These are phyloP conservation scores for Isatis lusitanica DNA, from an alignment of 441 rosid species.

Conservation along the genomic window DNA sequence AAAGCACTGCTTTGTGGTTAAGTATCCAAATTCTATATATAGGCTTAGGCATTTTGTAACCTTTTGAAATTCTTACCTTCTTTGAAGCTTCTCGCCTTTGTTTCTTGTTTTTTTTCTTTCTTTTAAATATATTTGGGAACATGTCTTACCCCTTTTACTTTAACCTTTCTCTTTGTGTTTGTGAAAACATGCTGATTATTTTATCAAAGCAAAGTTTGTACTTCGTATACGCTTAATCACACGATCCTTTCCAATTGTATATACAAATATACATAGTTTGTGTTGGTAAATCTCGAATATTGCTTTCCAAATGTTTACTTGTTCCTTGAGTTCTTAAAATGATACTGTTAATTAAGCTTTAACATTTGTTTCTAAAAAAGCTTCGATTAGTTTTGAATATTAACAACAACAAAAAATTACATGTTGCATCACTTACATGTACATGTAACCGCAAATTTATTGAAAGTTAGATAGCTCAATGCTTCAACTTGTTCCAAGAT, in stretches of 20 bases:
- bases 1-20: constrained; percentile 34
- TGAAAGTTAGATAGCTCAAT: background rate
- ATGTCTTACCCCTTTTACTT: background rate
- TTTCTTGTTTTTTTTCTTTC: background rate
- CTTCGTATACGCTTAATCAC: background rate
- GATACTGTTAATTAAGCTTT: background rate
- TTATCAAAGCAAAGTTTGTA: background rate
- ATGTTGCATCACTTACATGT: background rate
- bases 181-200: background rate
- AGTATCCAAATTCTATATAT: constrained; percentile 32
- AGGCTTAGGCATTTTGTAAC: constrained; percentile 21
- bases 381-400: background rate
- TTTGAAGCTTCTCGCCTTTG: constrained; percentile 13
- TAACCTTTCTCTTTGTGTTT: background rate
- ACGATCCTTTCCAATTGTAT: background rate
- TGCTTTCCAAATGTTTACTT: background rate
- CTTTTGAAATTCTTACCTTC: constrained; percentile 32
- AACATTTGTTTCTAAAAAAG: background rate
- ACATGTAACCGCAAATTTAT: background rate
- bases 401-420: background rate
- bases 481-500: background rate
- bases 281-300: constrained; percentile 5
- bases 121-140: background rate
- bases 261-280: background rate
- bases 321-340: background rate